Base-by-base conservation (phyloP, 169 alveolate genomes). In the Cryptosporidium muris region DNA sequence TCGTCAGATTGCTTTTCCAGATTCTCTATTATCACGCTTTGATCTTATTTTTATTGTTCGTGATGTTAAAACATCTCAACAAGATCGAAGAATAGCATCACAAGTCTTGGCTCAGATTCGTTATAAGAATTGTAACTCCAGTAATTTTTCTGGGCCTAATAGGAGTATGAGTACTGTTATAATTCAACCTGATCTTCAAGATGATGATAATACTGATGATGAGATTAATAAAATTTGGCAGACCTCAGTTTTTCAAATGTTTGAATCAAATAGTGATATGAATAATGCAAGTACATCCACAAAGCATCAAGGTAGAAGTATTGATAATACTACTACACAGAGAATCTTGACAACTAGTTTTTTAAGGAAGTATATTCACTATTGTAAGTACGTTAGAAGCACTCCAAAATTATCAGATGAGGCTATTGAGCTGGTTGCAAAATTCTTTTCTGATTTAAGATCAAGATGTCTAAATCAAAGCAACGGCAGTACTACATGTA, bases 21-120 rank as follows among this genome's bases (percentile, higher is more conserved):
- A 98, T 66, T 95, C 99, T n/a, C 93, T 98, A 45, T 92, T 98
- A 25, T 95, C 99, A 58, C 95, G 99, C 60, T 97, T 96, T 91
- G 99, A 97, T 89, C 85, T 97, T 60, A 91, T 96, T 12, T 97
- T 95, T 82, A 90, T 97, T 25, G 94, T 97, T 42, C 63, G 91
- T 11, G 80, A 89, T 63, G 52, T 81, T 4, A 81, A 47, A 64
- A 65, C 36, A 9, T 63, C 88, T 1, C 66, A 64, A 56, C 88
- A 64, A 16, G 81, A 81, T 63, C 81, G 81, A 3, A 64, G 53
- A 47, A 81, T 66, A 2, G 85, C 85, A 8, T 2, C 85, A 7
- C 85, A 74, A 12, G 85, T 74, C 16, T 68, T 74, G 45, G 68
- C 85, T 14, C 85, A 74, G 60, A 68, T 74, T 40, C 25, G 85